Percentiles rank a stretch among this genome's conserved stretches.
Conservation (phyloP, 768 basidiomycete species). For the Naganishia kalamii region DNA sequence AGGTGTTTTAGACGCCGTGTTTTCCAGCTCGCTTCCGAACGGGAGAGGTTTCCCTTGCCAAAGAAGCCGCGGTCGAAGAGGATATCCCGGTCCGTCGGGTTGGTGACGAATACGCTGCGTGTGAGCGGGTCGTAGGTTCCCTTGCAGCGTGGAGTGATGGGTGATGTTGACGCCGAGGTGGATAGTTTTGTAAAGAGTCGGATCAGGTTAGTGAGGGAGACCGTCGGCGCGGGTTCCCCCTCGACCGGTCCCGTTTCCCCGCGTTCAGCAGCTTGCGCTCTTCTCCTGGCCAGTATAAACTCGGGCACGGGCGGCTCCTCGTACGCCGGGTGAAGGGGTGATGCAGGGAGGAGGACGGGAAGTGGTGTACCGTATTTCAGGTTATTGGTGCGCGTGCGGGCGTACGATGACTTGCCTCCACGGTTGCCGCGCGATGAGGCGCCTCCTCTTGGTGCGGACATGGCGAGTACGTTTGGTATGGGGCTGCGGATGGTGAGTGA, state of each 20-base stretch:
- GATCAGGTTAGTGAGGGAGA: slow-evolving; percentile 40
- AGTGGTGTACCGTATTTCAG: slow-evolving; percentile 40
- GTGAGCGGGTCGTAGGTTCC: slow-evolving; percentile 72
- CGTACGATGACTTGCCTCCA: slow-evolving; percentile 12
- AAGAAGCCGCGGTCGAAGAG: slow-evolving; percentile 92
- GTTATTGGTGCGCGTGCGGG: slow-evolving; percentile 26
- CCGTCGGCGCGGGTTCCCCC: slow-evolving; percentile 8
- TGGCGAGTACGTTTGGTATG: background rate
- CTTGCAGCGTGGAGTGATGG: slow-evolving; percentile 66
- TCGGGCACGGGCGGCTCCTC: slow-evolving; percentile 11
- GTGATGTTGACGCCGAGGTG: slow-evolving; percentile 52
- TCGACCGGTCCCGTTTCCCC: background rate
- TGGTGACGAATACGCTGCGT: slow-evolving; percentile 78
- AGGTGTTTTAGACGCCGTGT: slow-evolving; percentile 67
- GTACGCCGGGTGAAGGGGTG: slow-evolving; percentile 24
- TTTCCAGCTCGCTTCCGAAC: slow-evolving; percentile 93
- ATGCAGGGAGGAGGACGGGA: slow-evolving; percentile 34
- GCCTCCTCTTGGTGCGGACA: background rate
- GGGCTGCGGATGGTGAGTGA: background rate
- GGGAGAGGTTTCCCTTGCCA: slow-evolving; percentile 87
- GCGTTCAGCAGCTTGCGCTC: background rate
- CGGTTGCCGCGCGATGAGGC: slow-evolving; percentile 3
- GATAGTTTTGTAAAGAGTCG: slow-evolving; percentile 51
- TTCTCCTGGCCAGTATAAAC: slow-evolving; percentile 12
- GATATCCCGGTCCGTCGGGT: slow-evolving; percentile 58